A percentile compares a stretch with the other conserved stretches of the same genome.
Conservation (phyloP, 2,329 filamentous ascomycete genomes). For the Albifimbria verrucaria region DNA sequence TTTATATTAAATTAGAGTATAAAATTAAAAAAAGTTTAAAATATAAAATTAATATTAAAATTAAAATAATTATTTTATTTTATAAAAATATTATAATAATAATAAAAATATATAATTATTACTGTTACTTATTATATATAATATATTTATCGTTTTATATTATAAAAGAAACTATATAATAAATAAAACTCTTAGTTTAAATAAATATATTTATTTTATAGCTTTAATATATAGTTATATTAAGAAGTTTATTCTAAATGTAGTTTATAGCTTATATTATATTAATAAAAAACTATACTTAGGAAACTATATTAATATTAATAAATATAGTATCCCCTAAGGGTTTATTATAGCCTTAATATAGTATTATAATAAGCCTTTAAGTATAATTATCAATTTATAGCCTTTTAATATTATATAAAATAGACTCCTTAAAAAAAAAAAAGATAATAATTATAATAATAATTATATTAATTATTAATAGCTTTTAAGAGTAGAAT, state of each 20-base stretch:
- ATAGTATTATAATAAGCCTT: neutral
- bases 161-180: neutral
- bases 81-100: slow-evolving; percentile 1
- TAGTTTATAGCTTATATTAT: too few relatives aligned
- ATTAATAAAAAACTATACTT: neutral
- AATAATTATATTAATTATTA: neutral
- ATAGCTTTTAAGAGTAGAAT: neutral
- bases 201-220: neutral
- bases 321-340: neutral
- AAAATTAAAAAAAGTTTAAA: slow-evolving; percentile 5
- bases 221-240: too few relatives aligned
- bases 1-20: neutral
- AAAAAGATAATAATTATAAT: neutral
- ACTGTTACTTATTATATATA: neutral
- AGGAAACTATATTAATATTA: neutral
- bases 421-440: neutral
- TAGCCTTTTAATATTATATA: too few relatives aligned
- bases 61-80: neutral
- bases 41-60: slow-evolving; percentile 3
- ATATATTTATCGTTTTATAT: neutral
- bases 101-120: slow-evolving; percentile 1
- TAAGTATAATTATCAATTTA: neutral
- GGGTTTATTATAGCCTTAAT: neutral
- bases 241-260: neutral
- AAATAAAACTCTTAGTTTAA: neutral